Base-by-base conservation (phyloP, 225 moss, liverwort and hornwort genomes). In the Sphagnum tenellum region DNA sequence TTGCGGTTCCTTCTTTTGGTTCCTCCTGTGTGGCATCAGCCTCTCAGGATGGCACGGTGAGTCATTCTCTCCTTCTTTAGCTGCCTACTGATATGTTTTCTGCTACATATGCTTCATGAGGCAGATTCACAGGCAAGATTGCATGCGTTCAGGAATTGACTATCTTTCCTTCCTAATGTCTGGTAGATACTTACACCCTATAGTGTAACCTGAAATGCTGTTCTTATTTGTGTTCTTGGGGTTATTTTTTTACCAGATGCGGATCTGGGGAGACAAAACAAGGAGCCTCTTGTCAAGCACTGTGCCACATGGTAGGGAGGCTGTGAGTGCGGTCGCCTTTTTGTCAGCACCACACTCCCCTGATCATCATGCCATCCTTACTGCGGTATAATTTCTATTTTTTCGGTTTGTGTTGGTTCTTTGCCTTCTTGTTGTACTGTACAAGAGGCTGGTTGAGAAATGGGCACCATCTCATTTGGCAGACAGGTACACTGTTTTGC, bases 1-100 rank as follows among this genome's bases (percentile, higher is more conserved):
- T 95, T 47, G 88, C 89, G 54, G 78, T 82, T 70, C 78, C 86
- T 72, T 68, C 78, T 45, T 82, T 77, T 70, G 78, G 76, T 56
- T 76, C 92, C 70, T 64, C 81, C 55, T 81, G 84, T 71, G 78
- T 95, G 62, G 92, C 92, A 57, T 89, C 95, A 44, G 82, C 92
- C 49, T 95, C 95, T 46, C 85, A 77, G 66, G 95, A 95, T 87
- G 95, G 95, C 75, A 86, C 83, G 71, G 95, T 95, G 66, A 81
- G 82, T 77, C 51, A 62, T n/a, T 61, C 29, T 29, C 29, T 29
- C 53, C 55, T 55, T 63, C 29, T 29, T 29, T 29, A 29, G 29
- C 29, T 29, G 29, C 29, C 29, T 29, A 29, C 29, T 29, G 29
- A 29, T 56, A 29, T 64, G 78, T 71, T 68, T 29, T 60, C 53